Percentiles rank a stretch among this genome's conserved stretches.
These are phyloP conservation scores for Colletotrichum destructivum DNA, from an alignment of 2,329 filamentous ascomycete genomes.

Conservation along the genomic window DNA sequence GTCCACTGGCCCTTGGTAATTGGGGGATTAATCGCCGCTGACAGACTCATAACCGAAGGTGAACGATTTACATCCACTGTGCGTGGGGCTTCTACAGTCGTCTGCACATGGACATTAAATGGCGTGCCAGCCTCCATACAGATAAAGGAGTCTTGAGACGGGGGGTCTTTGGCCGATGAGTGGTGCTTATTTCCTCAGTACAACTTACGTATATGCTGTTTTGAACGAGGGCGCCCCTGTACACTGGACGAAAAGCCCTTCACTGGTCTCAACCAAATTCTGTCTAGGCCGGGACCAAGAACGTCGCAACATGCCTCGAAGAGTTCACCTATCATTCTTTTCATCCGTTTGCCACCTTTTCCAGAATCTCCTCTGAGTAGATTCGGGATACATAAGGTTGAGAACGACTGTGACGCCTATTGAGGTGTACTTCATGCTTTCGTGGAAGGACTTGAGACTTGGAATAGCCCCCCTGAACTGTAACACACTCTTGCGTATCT, in stretches of 20 bases:
- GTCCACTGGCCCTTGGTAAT: neutral
- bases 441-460: constrained; percentile 8
- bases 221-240: constrained; percentile 2
- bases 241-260: constrained; percentile 4
- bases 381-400: neutral
- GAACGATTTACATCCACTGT: neutral
- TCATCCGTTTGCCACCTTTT: neutral
- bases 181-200: neutral
- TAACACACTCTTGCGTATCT: neutral
- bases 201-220: constrained; percentile 2
- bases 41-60: neutral
- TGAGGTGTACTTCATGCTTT: constrained; percentile 9
- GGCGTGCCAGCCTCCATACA: neutral
- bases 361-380: neutral
- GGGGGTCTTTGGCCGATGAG: no score
- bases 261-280: constrained; percentile 5
- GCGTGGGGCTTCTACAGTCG: neutral
- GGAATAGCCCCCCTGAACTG: constrained; percentile 3
- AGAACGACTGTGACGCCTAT: neutral
- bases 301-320: neutral
- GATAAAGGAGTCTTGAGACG: no score
- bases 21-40: neutral
- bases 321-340: neutral
- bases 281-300: neutral
- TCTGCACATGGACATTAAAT: neutral